A percentile compares a stretch with the other conserved stretches of the same genome.
Conservation (phyloP, 192 early-diverging fungal genomes). For the Coemansia sp. region DNA sequence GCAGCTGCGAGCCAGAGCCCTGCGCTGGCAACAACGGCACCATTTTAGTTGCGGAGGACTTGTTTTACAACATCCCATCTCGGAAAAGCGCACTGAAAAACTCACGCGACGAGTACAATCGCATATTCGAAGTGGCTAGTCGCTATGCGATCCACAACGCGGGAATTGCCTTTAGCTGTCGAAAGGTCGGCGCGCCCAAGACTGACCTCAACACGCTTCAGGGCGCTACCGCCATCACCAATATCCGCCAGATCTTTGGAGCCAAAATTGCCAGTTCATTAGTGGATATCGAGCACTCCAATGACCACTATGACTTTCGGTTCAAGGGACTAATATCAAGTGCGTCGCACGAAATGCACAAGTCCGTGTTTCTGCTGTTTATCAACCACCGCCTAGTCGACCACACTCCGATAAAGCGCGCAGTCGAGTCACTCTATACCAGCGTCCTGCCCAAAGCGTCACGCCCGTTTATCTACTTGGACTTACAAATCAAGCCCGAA, state of each 20-base stretch:
- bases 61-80: constrained; percentile 94
- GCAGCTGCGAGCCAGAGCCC: constrained; percentile 80
- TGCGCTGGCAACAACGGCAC: constrained; percentile 97
- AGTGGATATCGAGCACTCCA: constrained; percentile 62
- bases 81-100: constrained; percentile 86
- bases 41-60: constrained; percentile 89
- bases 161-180: constrained; percentile 84
- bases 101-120: constrained; percentile 85
- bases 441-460: constrained; percentile 83
- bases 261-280: constrained; percentile 78
- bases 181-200: constrained; percentile 78
- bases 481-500: constrained; percentile 82
- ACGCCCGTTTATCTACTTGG: constrained; percentile 90
- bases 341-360: constrained; percentile 86
- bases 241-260: constrained; percentile 88
- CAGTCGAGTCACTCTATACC: constrained; percentile 82
- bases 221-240: constrained; percentile 67
- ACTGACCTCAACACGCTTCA: constrained; percentile 80
- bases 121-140: constrained; percentile 87
- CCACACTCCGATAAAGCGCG: constrained; percentile 75
- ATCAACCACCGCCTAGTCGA: constrained; percentile 90
- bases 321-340: constrained; percentile 86
- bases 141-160: constrained; percentile 95
- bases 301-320: constrained; percentile 61
- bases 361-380: constrained; percentile 86